Percentiles rank a stretch among this genome's conserved stretches.
Conservation (phyloP, 805 yeast species). For the Lipomyces sp. region DNA sequence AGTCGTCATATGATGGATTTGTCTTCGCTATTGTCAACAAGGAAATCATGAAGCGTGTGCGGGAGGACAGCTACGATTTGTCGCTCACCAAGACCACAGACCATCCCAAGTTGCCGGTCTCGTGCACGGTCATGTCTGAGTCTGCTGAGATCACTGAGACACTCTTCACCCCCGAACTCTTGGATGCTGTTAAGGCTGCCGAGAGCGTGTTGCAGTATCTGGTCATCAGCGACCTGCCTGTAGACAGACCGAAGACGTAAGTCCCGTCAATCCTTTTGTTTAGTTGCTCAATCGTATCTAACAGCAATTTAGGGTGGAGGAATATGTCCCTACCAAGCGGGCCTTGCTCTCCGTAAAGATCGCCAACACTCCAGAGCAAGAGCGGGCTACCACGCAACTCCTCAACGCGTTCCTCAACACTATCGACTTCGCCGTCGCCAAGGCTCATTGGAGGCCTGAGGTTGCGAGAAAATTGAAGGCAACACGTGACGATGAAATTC, state of each 20-base stretch:
- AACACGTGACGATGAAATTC: constrained; percentile 74
- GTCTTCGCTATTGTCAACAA: constrained; percentile 86
- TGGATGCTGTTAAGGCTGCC: constrained; percentile 51
- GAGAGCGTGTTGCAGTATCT: constrained; percentile 63
- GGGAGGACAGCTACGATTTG: constrained; percentile 78
- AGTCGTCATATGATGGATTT: constrained; percentile 61
- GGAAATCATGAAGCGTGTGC: constrained; percentile 73
- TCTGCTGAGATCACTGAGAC: constrained; percentile 76
- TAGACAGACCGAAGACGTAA: constrained; percentile 65
- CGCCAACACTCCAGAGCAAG: constrained; percentile 56
- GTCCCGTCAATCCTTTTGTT: background rate
- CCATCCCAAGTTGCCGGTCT: constrained; percentile 72
- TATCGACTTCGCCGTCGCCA: constrained; percentile 61
- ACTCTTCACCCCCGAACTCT: constrained; percentile 53
- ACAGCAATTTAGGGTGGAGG: constrained; percentile 46
- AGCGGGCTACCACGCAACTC: constrained; percentile 55
- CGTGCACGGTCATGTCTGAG: constrained; percentile 89
- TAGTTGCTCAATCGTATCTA: background rate
- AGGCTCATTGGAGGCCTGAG: constrained; percentile 70
- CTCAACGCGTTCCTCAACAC: constrained; percentile 62
- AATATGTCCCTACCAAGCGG: constrained; percentile 56
- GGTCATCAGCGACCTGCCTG: constrained; percentile 83
- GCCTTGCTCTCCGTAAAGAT: constrained; percentile 60
- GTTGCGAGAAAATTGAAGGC: constrained; percentile 74
- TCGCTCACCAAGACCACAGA: constrained; percentile 79